Base-by-base conservation (phyloP, 129 eudicot species). In the Gnaphalium uliginosum region DNA sequence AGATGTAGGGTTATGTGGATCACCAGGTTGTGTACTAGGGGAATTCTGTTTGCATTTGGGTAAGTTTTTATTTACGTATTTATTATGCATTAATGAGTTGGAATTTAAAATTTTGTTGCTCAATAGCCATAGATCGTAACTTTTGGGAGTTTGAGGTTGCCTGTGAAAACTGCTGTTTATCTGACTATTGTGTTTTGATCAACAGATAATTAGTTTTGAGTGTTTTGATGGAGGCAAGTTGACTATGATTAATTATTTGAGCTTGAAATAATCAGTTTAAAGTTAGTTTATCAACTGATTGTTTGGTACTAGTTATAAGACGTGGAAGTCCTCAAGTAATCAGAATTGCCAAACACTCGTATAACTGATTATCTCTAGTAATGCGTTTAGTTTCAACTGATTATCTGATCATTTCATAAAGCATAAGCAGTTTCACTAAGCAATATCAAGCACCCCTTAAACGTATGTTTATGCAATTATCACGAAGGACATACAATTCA, bases 1-100 rank as follows among this genome's bases (percentile, higher is more conserved):
- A 76, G 98, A 64, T 85, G 86, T 64, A 70, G 97, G 71, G 62
- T 90, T 76, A 94, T 94, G 99, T 87, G 99, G 97, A 56, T 94
- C 33, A 94, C 99, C 64, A 78, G 99, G 3, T 25, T 89, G 71
- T 79, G 81, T 74, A 76, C 96, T 65, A 87, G 99, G 21, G 86
- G 90, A 14, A 94, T 94, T 72, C 85, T 94, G 57, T 94, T 94
- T 83, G 78, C 96, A 62, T 94, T 90, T 79, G 99, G 99, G 99
- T 94, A 69, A 71, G 81, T 11, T 73, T 4, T 17, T 54, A 48
- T 68, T 8, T 65, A n/a, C n/a, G n/a, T n/a, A 2, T 54, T 5
- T 15, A 9, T 62, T 17, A 5, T 56, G 46, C 68, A 61, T 70
- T 43, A 43, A 10, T 54, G 24, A 54, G 25, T 54, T 18, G 8